Conservation (phyloP, 306 rosid genomes). For the Ceratonia siliqua region DNA sequence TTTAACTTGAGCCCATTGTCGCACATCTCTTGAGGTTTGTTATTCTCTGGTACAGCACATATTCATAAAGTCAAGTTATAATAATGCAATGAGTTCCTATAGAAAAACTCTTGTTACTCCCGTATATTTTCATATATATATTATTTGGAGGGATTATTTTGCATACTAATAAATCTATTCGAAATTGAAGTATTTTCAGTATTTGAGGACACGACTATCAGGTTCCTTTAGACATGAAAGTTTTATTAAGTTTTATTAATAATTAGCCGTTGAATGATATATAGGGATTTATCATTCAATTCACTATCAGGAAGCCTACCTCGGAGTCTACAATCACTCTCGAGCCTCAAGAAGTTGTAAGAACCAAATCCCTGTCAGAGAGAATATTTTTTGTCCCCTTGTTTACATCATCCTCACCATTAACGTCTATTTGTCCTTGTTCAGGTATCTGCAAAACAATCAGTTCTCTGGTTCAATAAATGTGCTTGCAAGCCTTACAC, state of each 20-base stretch:
- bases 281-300: slow-evolving; percentile 84
- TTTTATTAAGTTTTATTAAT: slow-evolving; percentile 27
- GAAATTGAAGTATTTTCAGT: background rate
- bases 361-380: slow-evolving; percentile 22
- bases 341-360: slow-evolving; percentile 72
- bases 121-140: background rate
- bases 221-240: slow-evolving; percentile 17
- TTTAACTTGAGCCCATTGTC: background rate
- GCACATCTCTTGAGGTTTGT: background rate
- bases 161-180: background rate
- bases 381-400: background rate
- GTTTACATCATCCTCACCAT: slow-evolving; percentile 8
- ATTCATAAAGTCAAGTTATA: background rate
- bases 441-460: slow-evolving; percentile 79
- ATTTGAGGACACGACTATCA: slow-evolving; percentile 8
- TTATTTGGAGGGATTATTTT: background rate
- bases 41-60: background rate
- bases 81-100: slow-evolving; percentile 9
- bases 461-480: slow-evolving; percentile 71
- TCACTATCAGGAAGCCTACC: slow-evolving; percentile 81
- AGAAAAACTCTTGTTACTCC: slow-evolving; percentile 14
- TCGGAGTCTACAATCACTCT: slow-evolving; percentile 69
- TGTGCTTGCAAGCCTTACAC: slow-evolving; percentile 69
- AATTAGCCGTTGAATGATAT: slow-evolving; percentile 27
- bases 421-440: slow-evolving; percentile 30